phyloP scores from a whole-genome alignment of 116 monocot genomes.

The Dioscorea cayenensis region DNA sequence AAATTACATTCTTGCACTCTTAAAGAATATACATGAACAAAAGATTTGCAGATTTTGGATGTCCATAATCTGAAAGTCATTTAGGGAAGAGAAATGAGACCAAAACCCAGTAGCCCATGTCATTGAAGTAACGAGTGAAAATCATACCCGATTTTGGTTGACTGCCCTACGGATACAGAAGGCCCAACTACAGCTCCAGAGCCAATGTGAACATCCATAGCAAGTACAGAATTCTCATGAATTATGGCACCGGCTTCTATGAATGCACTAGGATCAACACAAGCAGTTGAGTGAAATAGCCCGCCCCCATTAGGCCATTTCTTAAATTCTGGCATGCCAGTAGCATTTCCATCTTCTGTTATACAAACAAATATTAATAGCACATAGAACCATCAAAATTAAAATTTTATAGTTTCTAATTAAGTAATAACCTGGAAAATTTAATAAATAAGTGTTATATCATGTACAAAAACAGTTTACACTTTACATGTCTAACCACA shows the following conservation, averaged over 20 bases:
- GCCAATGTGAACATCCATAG: constrained; percentile 50
- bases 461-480: no score
- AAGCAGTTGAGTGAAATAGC: constrained; percentile 48
- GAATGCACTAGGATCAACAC: constrained; percentile 48
- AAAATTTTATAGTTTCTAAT: no score
- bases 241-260: constrained; percentile 77
- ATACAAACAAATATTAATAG: not conserved
- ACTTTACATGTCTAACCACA: no score
- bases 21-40: not conserved
- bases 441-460: no score
- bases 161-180: constrained; percentile 57
- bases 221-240: constrained; percentile 49
- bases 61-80: not conserved
- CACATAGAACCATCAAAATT: no score
- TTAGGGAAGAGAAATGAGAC: not conserved
- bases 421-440: no score
- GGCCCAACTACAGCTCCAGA: constrained; percentile 82
- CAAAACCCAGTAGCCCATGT: not conserved
- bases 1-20: not conserved
- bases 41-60: not conserved
- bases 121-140: constrained; percentile 2
- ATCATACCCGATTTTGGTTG: constrained; percentile 54
- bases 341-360: not conserved
- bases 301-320: constrained; percentile 85
- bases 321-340: not conserved